phyloP scores from a whole-genome alignment of 2,329 filamentous ascomycete genomes.

The Beauveria pseudobassiana region DNA sequence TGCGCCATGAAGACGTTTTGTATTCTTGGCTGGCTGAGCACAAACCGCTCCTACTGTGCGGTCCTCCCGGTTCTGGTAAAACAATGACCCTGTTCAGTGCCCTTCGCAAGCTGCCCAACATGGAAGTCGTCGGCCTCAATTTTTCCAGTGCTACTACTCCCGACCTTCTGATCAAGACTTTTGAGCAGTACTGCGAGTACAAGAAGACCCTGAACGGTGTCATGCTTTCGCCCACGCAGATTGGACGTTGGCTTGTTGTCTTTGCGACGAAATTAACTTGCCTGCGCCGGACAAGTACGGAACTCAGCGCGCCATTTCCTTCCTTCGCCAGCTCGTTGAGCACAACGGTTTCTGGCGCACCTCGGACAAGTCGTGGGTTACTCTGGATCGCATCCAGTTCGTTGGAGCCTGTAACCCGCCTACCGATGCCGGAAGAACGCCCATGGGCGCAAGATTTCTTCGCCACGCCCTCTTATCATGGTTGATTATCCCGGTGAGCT shows the following conservation, averaged over 20 bases:
- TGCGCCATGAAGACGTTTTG: constrained; percentile 96
- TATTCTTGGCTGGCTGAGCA: constrained; percentile 99
- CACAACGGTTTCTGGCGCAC: constrained; percentile 99
- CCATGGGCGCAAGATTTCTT: constrained; percentile 87
- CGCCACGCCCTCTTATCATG: constrained; percentile 97
- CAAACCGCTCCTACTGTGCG: constrained; percentile 92
- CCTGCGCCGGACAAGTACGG: constrained; percentile 96
- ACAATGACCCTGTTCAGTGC: constrained; percentile 99
- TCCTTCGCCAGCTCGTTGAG: constrained; percentile 93
- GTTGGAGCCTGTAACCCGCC: constrained; percentile 98
- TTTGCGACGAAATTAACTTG: constrained; percentile 99
- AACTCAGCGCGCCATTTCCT: constrained; percentile 94
- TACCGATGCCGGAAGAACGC: constrained; percentile 92
- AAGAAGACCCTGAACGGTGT: constrained; percentile 97
- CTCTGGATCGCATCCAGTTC: constrained; percentile 95
- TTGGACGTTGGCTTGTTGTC: constrained; percentile 94
- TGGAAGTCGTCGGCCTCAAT: constrained; percentile 98
- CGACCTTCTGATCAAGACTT: constrained; percentile 96
- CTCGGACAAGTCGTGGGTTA: constrained; percentile 95
- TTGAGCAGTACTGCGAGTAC: constrained; percentile 99
- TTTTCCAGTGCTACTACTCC: constrained; percentile 98
- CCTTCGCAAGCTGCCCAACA: constrained; percentile 90
- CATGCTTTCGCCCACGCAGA: constrained; percentile 90
- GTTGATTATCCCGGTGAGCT: constrained; percentile 97
- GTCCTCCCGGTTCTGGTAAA: constrained; percentile 96